Evolutionary conservation across 2,329 filamentous ascomycete species (phyloP).

Genomic region (Coniella lustricola): DNA sequence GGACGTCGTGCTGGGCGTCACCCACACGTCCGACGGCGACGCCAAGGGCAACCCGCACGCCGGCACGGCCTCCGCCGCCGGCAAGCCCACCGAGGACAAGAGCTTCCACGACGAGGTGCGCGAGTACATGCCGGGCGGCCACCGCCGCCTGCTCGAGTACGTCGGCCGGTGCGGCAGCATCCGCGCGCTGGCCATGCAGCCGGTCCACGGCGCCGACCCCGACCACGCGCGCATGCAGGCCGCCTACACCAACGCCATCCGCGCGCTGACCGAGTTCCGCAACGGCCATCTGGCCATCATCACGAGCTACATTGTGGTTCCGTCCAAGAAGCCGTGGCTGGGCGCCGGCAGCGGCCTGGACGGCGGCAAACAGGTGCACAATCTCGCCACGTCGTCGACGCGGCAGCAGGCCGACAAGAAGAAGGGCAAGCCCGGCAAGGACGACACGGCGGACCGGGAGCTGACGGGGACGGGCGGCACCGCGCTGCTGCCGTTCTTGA

Average conservation of each 20-base stretch:
- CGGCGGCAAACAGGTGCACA: constrained; percentile 18
- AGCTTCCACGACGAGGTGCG: constrained; percentile 63
- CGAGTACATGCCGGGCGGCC: constrained; percentile 82
- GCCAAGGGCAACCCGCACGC: constrained; percentile 9
- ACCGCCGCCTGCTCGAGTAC: constrained; percentile 69
- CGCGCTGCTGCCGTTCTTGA: constrained; percentile 79
- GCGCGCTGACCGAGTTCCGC: constrained; percentile 67
- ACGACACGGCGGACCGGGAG: constrained; percentile 34
- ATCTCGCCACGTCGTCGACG: constrained; percentile 10
- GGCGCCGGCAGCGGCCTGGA: constrained; percentile 18
- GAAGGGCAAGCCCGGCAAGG: constrained; percentile 11
- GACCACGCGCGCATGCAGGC: constrained; percentile 37
- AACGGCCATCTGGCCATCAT: constrained; percentile 89
- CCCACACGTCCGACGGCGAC: constrained; percentile 51
- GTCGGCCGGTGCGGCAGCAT: constrained; percentile 67
- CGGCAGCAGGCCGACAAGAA: constrained; percentile 15
- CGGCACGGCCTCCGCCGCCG: constrained; percentile 17
- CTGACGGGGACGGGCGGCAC: constrained; percentile 85
- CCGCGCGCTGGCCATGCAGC: constrained; percentile 55
- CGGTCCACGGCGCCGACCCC: constrained; percentile 40
- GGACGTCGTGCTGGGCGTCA: constrained; percentile 76
- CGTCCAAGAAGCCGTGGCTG: constrained; percentile 43
- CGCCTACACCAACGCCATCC: constrained; percentile 64
- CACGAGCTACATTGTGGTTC: constrained; percentile 81
- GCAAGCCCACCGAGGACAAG: constrained; percentile 9